phyloP scores from a whole-genome alignment of 345 rosid species.

The Citrus maxima region DNA sequence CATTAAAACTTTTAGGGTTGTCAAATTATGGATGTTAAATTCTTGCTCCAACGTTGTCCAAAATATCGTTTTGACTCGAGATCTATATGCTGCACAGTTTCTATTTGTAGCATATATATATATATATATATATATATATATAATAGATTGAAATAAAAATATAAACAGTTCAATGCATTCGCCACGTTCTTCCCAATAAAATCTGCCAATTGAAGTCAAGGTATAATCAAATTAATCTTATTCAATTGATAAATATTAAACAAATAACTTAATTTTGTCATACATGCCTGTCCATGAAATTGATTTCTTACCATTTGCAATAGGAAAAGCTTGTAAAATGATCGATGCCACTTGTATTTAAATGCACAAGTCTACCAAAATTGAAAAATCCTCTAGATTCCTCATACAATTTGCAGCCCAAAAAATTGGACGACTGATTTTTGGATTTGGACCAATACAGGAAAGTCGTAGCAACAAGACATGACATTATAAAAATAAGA shows the following conservation, averaged over 20 bases:
- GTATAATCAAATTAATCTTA: not conserved
- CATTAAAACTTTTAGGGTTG: not conserved
- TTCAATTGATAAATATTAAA: not conserved
- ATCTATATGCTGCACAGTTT: not conserved
- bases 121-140: too few species aligned
- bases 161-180: not conserved
- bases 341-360: slow-evolving; percentile 17
- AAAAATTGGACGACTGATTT: slow-evolving; percentile 17
- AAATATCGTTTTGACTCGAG: not conserved
- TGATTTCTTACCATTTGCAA: not conserved
- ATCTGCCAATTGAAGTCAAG: slow-evolving; percentile 6
- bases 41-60: not conserved
- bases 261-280: not conserved
- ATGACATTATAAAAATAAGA: slow-evolving; percentile 8
- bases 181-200: not conserved
- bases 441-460: slow-evolving; percentile 15
- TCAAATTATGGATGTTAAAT: too few species aligned
- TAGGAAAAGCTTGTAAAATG: slow-evolving; percentile 5
- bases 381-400: slow-evolving; percentile 18
- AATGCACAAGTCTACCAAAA: slow-evolving; percentile 30
- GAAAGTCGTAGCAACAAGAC: slow-evolving; percentile 17
- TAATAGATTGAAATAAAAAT: too few species aligned
- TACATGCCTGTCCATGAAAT: not conserved
- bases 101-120: not conserved
- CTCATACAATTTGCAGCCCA: slow-evolving; percentile 12